phyloP scores from a whole-genome alignment of 768 basidiomycete genomes.

The Boletus tylopilopsis region DNA sequence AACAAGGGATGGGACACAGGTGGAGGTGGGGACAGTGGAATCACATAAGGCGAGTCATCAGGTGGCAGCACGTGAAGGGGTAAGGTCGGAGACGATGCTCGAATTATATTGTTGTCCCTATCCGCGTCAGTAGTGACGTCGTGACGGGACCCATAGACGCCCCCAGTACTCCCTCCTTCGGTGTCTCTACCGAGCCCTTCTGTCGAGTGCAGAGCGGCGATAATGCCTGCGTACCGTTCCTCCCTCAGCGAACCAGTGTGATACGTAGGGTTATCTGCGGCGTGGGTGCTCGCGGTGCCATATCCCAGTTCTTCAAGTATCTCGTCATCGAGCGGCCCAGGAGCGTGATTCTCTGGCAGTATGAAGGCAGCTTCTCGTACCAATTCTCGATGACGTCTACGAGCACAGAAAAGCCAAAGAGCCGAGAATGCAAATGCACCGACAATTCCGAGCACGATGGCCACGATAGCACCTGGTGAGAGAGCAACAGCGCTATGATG shows the following conservation, averaged over 20 bases:
- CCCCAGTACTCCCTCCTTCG: conserved; percentile 27
- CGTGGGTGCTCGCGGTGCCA: background rate
- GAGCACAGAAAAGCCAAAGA: conserved; percentile 33
- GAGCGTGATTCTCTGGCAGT: conserved; percentile 3
- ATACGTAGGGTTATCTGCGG: background rate
- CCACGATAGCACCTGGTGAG: conserved; percentile 25
- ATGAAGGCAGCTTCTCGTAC: conserved; percentile 15
- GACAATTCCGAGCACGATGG: conserved; percentile 22
- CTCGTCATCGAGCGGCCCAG: conserved; percentile 24
- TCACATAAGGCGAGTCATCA: conserved; percentile 15
- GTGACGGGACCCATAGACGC: conserved; percentile 24
- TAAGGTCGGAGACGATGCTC: conserved; percentile 24
- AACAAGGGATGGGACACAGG: background rate
- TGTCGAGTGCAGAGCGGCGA: conserved; percentile 21
- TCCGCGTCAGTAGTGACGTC: conserved; percentile 7
- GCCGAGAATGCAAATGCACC: conserved; percentile 25
- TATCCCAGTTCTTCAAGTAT: conserved; percentile 14
- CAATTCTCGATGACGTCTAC: conserved; percentile 26
- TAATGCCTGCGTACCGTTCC: conserved; percentile 27
- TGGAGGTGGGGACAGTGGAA: conserved; percentile 27
- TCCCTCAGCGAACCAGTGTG: conserved; percentile 9
- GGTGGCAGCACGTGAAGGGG: conserved; percentile 13
- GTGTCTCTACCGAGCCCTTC: conserved; percentile 11
- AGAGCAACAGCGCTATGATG: conserved; percentile 5
- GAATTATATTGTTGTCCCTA: conserved; percentile 9